phyloP scores from a whole-genome alignment of 148 eudicot genomes.

The Rhododendron henanense region DNA sequence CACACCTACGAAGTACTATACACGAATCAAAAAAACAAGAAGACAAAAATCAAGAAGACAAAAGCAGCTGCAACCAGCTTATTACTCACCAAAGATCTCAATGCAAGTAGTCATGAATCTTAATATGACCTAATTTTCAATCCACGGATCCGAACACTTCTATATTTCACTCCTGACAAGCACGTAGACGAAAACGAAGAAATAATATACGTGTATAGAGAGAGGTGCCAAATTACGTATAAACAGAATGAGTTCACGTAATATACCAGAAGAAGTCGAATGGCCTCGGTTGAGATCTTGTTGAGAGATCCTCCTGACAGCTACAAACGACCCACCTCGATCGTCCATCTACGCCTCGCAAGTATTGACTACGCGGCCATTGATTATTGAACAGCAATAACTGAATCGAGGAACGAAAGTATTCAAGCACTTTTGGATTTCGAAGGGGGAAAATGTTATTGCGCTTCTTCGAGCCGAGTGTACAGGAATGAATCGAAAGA shows the following conservation, averaged over 20 bases:
- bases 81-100: slow-evolving; percentile 38
- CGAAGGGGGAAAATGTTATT: neutral
- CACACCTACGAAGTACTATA: neutral
- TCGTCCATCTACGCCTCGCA: slow-evolving; percentile 55
- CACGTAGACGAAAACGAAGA: neutral
- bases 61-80: slow-evolving; percentile 25
- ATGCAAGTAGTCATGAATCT: slow-evolving; percentile 35
- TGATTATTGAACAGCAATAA: neutral
- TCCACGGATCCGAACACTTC: slow-evolving; percentile 31
- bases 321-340: slow-evolving; percentile 91
- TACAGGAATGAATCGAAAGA: neutral
- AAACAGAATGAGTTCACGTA: neutral
- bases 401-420: neutral
- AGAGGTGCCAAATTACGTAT: slow-evolving; percentile 5
- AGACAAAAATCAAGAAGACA: slow-evolving; percentile 27
- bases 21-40: neutral
- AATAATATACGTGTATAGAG: slow-evolving; percentile 23
- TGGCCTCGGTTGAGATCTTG: slow-evolving; percentile 73
- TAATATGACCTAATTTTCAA: slow-evolving; percentile 17
- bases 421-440: neutral
- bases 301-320: slow-evolving; percentile 82
- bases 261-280: slow-evolving; percentile 70
- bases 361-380: slow-evolving; percentile 12
- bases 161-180: slow-evolving; percentile 11
- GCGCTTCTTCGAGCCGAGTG: neutral